Evolutionary conservation across 2,329 filamentous ascomycete species (phyloP), one percentile per base, ranked within the genome.

Genomic region (Plenodomus lindquistii): DNA sequence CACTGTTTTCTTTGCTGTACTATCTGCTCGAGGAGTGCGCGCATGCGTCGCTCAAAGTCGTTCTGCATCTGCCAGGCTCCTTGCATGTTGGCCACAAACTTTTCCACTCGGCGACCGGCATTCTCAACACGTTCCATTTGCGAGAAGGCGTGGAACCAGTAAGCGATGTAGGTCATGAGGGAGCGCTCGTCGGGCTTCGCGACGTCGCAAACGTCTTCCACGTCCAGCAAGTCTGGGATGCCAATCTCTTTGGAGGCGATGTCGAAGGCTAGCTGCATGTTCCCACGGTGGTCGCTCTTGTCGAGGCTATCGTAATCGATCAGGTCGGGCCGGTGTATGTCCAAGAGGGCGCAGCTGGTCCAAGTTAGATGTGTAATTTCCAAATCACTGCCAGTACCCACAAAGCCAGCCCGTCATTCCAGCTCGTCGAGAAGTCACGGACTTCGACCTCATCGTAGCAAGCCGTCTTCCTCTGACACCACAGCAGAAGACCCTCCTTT

Each of bases 31-130:
- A 97, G 78, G 35, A 99, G 80, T 59, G 86, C 89, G 48, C 85
- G 84, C 89, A 97, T 96, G 52, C 94, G 85, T 66, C 88, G 83
- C 78, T 99, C 94, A 70, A 93, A 99, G 22, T 88, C 89, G 69
- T 91, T 96, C 74, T 99, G 92, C 94, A 99, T 99, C 75, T 97
- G 93, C 94, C 94, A 99, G 8, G 94, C 93, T 18, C 94, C 94
- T 70, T 97, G 91, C 94, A 99, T 97, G 72, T 94, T 97, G 70
- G 90, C 91, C 62, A 99, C 89, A 67, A 99, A 99, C 75, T 99
- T 99, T 77, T 99, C 94, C 4, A 99, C 94, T 60, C 94, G 85
- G 52, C 94, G 85, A 4, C 94, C 94, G 3, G 94, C 94, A 70
- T 99, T 99, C 74, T 99, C 94, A 8, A 99, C 94, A 71, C 93